phyloP scores from a whole-genome alignment of 768 basidiomycete species.

The Dacryopinax spathularia region DNA sequence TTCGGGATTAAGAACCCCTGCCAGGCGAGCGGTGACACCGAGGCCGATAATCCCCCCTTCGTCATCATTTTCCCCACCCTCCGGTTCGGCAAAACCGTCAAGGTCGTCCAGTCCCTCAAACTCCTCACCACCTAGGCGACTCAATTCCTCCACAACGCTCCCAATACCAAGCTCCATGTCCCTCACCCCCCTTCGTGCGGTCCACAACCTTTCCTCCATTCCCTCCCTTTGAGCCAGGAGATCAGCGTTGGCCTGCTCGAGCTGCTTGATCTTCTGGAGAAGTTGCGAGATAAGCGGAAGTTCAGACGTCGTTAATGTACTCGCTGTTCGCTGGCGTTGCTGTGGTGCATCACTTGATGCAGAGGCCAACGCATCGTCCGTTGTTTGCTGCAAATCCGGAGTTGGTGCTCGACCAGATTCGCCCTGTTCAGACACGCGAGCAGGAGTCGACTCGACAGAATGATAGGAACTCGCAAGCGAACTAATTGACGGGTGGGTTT shows the following conservation, averaged over 20 bases:
- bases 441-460: no score
- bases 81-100: neutral
- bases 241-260: neutral
- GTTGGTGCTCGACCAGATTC: no score
- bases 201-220: neutral
- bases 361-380: no score
- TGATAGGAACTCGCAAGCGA: no score
- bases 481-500: no score
- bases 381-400: no score
- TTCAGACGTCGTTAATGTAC: neutral
- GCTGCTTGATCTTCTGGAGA: neutral
- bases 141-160: neutral
- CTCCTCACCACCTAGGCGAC: neutral
- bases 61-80: neutral
- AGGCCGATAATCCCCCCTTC: no score
- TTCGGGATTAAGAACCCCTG: no score
- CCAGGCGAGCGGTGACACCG: no score
- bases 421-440: no score
- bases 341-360: neutral
- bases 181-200: neutral
- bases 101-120: neutral
- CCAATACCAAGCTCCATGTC: neutral
- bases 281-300: neutral
- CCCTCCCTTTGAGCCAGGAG: neutral
- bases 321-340: neutral